phyloP scores from a whole-genome alignment of 306 rosid species.

The Vigna trinervia region DNA sequence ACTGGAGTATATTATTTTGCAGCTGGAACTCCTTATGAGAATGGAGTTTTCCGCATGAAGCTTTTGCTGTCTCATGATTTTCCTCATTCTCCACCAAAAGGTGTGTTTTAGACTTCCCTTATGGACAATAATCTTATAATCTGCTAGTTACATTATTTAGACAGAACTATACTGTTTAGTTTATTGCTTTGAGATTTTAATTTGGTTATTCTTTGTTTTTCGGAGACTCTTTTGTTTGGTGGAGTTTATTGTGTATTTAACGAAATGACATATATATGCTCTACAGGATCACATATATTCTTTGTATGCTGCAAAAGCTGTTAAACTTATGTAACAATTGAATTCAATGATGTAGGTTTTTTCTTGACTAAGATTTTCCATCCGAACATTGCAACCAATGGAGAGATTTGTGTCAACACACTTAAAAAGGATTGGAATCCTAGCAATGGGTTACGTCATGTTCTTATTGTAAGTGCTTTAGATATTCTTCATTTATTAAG shows the following conservation, averaged over 20 bases:
- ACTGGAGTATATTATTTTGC: conserved; percentile 47
- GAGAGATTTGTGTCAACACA: conserved; percentile 98
- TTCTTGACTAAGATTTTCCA: conserved; percentile 93
- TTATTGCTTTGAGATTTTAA: conserved; percentile 9
- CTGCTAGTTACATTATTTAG: conserved; percentile 2
- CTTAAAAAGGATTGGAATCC: conserved; percentile 99
- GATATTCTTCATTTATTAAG: conserved; percentile 16
- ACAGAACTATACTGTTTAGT: background rate
- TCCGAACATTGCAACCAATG: conserved; percentile 87
- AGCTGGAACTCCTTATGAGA: conserved; percentile 97
- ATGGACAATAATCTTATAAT: conserved; percentile 1
- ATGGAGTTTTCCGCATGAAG: conserved; percentile 97
- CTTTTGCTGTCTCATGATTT: conserved; percentile 81
- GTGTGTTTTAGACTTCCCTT: conserved; percentile 50
- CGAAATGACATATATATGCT: conserved; percentile 2
- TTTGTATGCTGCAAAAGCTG: background rate
- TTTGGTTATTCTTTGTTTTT: conserved; percentile 5
- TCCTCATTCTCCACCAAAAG: conserved; percentile 95
- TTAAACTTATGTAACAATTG: conserved; percentile 33
- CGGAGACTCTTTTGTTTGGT: background rate
- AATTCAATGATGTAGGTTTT: conserved; percentile 65
- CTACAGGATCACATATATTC: background rate
- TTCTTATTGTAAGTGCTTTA: conserved; percentile 71
- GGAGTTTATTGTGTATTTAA: conserved; percentile 3
- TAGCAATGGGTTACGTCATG: conserved; percentile 90